These are phyloP conservation scores for Pyrus communis DNA, from an alignment of 306 rosid genomes.

Conservation along the genomic window DNA sequence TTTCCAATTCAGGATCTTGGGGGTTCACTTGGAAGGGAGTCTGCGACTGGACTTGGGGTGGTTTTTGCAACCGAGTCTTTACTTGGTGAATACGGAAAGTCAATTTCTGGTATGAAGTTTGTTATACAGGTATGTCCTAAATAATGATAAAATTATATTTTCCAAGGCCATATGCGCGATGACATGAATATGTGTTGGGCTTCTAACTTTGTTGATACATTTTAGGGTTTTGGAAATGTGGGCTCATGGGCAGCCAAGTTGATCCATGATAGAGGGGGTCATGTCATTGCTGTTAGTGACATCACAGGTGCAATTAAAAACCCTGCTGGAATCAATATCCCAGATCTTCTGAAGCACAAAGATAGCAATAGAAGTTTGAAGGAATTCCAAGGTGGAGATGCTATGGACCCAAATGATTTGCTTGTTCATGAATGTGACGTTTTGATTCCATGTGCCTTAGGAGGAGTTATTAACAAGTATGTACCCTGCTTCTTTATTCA, in stretches of 20 bases:
- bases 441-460: conserved; percentile 69
- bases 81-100: conserved; percentile 55
- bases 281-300: conserved; percentile 66
- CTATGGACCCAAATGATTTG: conserved; percentile 47
- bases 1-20: conserved; percentile 51
- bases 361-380: conserved; percentile 22
- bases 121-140: conserved; percentile 47
- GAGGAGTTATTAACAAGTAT: conserved; percentile 62
- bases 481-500: conserved; percentile 1
- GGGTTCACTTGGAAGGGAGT: conserved; percentile 71
- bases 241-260: conserved; percentile 73
- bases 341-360: conserved; percentile 45
- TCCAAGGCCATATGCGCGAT: not conserved
- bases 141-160: not conserved
- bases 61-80: conserved; percentile 59
- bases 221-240: conserved; percentile 65
- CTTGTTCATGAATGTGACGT: conserved; percentile 69
- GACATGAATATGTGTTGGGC: not conserved
- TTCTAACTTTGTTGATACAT: not conserved
- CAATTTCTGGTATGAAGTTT: conserved; percentile 41
- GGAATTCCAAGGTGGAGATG: conserved; percentile 44
- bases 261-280: conserved; percentile 56
- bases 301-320: conserved; percentile 60
- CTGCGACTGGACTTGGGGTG: conserved; percentile 67
- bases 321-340: conserved; percentile 53